These are phyloP conservation scores for Chlorella vulgaris DNA, from an alignment of 139 green algal genomes.

Conservation along the genomic window DNA sequence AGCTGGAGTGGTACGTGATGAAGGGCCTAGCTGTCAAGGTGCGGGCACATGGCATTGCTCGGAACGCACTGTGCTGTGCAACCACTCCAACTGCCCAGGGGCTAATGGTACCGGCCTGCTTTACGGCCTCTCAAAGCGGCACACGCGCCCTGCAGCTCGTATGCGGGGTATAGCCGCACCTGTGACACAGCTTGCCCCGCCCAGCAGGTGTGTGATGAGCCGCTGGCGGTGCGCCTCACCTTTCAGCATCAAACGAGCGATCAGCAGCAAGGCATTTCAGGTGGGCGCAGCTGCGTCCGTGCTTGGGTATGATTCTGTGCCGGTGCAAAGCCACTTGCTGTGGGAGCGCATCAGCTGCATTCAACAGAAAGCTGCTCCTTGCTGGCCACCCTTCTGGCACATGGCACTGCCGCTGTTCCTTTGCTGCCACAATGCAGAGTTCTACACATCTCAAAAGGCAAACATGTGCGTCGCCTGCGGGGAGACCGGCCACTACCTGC, in stretches of 20 bases:
- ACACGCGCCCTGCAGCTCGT: too few relatives aligned
- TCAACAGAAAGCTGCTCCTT: too few relatives aligned
- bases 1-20: slow-evolving; percentile 67
- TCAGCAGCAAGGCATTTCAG: slow-evolving; percentile 51
- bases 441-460: slow-evolving; percentile 63
- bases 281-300: not conserved
- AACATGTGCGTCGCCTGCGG: slow-evolving; percentile 83
- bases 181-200: not conserved
- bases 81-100: too few relatives aligned
- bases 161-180: too few relatives aligned
- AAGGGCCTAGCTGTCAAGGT: slow-evolving; percentile 61
- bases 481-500: slow-evolving; percentile 72
- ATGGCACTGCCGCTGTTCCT: too few relatives aligned
- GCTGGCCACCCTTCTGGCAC: too few relatives aligned
- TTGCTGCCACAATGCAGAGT: slow-evolving; percentile 22
- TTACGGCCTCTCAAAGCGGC: too few relatives aligned
- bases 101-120: too few relatives aligned
- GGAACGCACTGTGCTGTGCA: not conserved
- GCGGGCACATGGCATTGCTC: not conserved
- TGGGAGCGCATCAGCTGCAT: not conserved
- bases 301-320: not conserved
- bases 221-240: slow-evolving; percentile 67
- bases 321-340: not conserved
- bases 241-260: slow-evolving; percentile 81
- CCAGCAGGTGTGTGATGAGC: slow-evolving; percentile 46